Base-by-base conservation (phyloP, 164 flowering plant genomes). In the Vitis rupestris region DNA sequence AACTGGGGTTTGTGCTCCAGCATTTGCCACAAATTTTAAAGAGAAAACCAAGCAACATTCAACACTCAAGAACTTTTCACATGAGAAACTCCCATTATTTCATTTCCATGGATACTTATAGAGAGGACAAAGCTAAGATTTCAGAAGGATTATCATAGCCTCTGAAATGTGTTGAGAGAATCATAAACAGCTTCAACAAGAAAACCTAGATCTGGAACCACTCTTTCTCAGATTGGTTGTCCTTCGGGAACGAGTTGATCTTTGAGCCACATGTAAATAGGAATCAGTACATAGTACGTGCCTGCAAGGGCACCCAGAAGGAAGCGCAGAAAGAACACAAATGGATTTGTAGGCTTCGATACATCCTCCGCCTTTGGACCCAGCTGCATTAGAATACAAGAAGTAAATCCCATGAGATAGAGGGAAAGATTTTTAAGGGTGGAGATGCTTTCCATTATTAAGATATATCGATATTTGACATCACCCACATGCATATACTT, bases 241-340 rank as follows among this genome's bases (percentile, higher is more conserved):
- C 93, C 97, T 75, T 90, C 82, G 48, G 98, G 99, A 52, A 90
- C 84, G 74, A 93, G 80, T 69, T 83, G 84, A 82, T 95, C 91
- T 74, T 95, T 95, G 76, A 95, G 67, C 99, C 98, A 95, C 99
- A 93, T 95, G 84, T 95, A 95, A 56, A 88, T 84, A 2, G 99
- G 98, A 74, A 95, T 88, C 70, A 95, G 76, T 11, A 91, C 90
- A 71, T 48, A 95, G 74, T 90, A 93, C 0, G 91, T 65, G 10
- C 78, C 91, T 0, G 97, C 98, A 78, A 87, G 49, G 65, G 80
- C 81, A 47, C 99, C 99, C 49, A 93, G 80, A 54, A 91, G 10
- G 78, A 95, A 83, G n/a, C 97, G 92, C 59, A 67, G n/a, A 3
- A 86, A 16, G 65, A 81, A 80, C 57, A 71, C 78, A 16, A 74